Evolutionary conservation across 306 rosid species (phyloP).

Genomic region (Oxytropis ochrocephala): DNA sequence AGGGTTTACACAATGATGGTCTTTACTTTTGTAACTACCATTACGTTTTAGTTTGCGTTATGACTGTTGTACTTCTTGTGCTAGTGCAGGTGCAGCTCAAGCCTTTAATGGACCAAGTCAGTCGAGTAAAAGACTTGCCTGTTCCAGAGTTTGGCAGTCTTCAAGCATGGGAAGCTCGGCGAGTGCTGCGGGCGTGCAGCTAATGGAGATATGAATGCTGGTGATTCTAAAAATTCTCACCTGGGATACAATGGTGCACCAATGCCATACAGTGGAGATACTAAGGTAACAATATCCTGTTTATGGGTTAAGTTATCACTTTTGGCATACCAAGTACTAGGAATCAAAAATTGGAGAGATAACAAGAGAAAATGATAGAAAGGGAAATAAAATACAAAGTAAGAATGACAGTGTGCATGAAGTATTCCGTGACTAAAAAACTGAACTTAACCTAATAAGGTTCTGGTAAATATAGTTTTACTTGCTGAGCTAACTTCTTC

Average conservation of each 20-base stretch:
- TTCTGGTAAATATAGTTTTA: neutral
- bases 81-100: slow-evolving; percentile 74
- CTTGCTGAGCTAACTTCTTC: neutral
- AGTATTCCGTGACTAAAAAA: neutral
- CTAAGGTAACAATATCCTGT: slow-evolving; percentile 56
- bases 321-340: neutral
- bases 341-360: neutral
- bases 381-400: neutral
- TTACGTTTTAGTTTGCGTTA: neutral
- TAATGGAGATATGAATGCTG: slow-evolving; percentile 60
- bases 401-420: neutral
- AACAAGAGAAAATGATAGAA: neutral
- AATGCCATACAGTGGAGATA: slow-evolving; percentile 89
- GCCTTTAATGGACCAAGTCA: slow-evolving; percentile 82
- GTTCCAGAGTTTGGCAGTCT: slow-evolving; percentile 90
- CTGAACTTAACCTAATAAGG: neutral
- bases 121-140: slow-evolving; percentile 81
- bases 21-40: slow-evolving; percentile 20
- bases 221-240: slow-evolving; percentile 69
- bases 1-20: neutral
- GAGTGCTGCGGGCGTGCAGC: slow-evolving; percentile 74
- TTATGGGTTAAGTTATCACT: slow-evolving; percentile 1
- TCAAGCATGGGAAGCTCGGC: slow-evolving; percentile 98
- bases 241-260: slow-evolving; percentile 76
- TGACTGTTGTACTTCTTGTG: neutral